Percentiles rank a stretch among this genome's conserved stretches.
Evolutionary conservation across 768 basidiomycete genomes (phyloP).

Genomic region (Grammothele lineata): DNA sequence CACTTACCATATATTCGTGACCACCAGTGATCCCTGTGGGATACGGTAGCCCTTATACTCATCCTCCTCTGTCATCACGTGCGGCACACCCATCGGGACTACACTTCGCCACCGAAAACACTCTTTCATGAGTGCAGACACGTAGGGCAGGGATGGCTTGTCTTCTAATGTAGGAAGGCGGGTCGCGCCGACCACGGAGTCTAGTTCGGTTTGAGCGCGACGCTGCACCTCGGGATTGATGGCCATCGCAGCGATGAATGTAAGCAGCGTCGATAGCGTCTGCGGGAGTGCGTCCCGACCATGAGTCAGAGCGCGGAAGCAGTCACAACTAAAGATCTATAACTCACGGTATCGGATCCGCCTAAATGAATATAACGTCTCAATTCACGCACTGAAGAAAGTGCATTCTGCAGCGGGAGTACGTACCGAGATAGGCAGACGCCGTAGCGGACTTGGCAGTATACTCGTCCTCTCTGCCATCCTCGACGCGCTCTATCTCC

Average conservation of each 20-base stretch:
- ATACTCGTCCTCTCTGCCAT: not conserved
- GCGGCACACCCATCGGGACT: constrained; percentile 13
- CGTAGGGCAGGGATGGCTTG: constrained; percentile 15
- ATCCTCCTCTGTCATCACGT: constrained; percentile 20
- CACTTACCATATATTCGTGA: constrained; percentile 20
- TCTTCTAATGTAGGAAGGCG: constrained; percentile 14
- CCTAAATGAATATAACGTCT: not conserved
- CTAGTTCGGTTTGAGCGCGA: constrained; percentile 26
- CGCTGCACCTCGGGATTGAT: constrained; percentile 23
- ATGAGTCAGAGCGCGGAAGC: not conserved
- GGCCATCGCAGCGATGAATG: constrained; percentile 24
- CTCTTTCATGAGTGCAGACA: constrained; percentile 21
- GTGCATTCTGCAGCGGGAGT: not conserved
- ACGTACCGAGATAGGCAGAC: not conserved
- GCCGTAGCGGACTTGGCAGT: not conserved
- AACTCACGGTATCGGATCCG: constrained; percentile 6
- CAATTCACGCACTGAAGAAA: too few species aligned
- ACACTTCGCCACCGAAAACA: constrained; percentile 19
- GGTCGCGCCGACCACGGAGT: constrained; percentile 12
- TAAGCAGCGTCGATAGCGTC: constrained; percentile 19
- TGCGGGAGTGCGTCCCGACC: constrained; percentile 1
- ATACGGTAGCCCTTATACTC: constrained; percentile 26
- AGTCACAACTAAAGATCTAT: not conserved
- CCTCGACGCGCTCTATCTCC: too few species aligned
- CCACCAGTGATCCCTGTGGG: constrained; percentile 23